Conservation (phyloP, 202 grass and related monocot genomes). For the Panicum virgatum region DNA sequence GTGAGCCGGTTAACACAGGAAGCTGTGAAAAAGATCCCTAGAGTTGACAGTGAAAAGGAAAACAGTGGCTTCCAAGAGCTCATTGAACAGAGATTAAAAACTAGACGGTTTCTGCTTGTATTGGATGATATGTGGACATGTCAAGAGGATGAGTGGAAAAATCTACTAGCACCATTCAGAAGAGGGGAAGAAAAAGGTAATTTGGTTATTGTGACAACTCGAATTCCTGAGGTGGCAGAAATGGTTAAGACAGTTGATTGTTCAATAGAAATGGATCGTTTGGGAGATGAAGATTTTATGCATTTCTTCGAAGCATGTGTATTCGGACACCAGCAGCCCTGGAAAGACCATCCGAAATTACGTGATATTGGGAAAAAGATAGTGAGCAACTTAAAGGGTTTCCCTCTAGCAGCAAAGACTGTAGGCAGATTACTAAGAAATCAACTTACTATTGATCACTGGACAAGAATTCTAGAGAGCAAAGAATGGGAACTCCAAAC, state of each 20-base stretch:
- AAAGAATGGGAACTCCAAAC: slow-evolving; percentile 37
- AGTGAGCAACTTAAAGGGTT: neutral
- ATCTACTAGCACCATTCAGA: neutral
- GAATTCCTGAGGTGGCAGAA: neutral
- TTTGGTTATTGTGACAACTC: neutral
- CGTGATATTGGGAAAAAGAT: neutral
- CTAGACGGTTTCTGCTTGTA: slow-evolving; percentile 36
- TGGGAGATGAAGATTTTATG: neutral
- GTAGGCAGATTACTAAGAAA: slow-evolving; percentile 31
- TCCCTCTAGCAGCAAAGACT: slow-evolving; percentile 45
- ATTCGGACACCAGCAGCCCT: neutral
- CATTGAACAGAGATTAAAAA: neutral
- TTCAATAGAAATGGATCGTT: neutral
- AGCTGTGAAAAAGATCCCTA: neutral
- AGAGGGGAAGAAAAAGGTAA: neutral
- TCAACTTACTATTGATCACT: neutral
- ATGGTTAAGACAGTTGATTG: neutral
- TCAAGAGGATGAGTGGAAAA: slow-evolving; percentile 4
- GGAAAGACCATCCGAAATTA: neutral
- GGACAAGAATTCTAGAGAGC: slow-evolving; percentile 34
- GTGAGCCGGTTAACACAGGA: neutral
- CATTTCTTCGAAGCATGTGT: neutral
- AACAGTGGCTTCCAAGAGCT: neutral
- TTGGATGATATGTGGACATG: slow-evolving; percentile 46
- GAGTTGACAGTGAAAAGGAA: neutral